phyloP scores from a whole-genome alignment of 1,139 yeast species.

The Sugiyamaella neomexicana region DNA sequence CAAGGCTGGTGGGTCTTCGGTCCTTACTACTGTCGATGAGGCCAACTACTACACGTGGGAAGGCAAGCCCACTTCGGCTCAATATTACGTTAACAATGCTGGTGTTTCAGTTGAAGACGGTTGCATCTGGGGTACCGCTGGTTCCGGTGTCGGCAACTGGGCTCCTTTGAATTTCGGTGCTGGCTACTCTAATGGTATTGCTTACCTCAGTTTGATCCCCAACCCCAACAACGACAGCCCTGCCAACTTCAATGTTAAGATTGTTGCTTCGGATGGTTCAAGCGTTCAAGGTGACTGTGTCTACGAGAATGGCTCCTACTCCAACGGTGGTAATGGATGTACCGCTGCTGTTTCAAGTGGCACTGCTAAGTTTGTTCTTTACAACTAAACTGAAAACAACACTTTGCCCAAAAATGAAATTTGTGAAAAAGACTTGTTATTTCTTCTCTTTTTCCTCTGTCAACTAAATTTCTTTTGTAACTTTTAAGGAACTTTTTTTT shows the following conservation, averaged over 20 bases:
- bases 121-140: slow-evolving; percentile 85
- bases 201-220: slow-evolving; percentile 91
- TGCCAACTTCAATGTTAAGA: slow-evolving; percentile 84
- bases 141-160: slow-evolving; percentile 93
- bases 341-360: slow-evolving; percentile 88
- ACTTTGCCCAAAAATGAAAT: background rate
- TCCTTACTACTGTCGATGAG: slow-evolving; percentile 78
- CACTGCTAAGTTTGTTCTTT: slow-evolving; percentile 70
- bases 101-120: slow-evolving; percentile 89
- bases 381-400: slow-evolving; percentile 33
- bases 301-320: slow-evolving; percentile 75
- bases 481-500: slow-evolving; percentile 7
- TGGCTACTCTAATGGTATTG: slow-evolving; percentile 72
- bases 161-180: slow-evolving; percentile 96
- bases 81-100: slow-evolving; percentile 95
- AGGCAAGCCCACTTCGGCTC: slow-evolving; percentile 85
- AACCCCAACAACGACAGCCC: slow-evolving; percentile 82
- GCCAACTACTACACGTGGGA: slow-evolving; percentile 76
- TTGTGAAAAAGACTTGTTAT: background rate
- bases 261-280: slow-evolving; percentile 68
- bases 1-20: slow-evolving; percentile 61
- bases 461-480: slow-evolving; percentile 6
- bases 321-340: slow-evolving; percentile 75
- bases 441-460: background rate
- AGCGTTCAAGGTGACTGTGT: slow-evolving; percentile 72